Percentiles rank a stretch among this genome's conserved stretches.
Conservation (phyloP, 805 yeast genomes). For the Jamesozyma piceae region DNA sequence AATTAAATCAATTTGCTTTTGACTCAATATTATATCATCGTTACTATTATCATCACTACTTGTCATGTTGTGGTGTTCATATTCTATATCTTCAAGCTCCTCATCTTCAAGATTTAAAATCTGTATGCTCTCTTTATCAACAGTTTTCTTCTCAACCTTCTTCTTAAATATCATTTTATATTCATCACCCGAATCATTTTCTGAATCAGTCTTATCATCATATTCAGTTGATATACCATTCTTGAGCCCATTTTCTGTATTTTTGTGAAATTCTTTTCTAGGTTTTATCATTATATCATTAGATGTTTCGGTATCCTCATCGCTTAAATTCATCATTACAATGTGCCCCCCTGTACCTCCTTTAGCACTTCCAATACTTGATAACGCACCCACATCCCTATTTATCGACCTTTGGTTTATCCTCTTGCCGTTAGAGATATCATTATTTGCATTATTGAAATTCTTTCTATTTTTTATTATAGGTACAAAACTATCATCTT, state of each 20-base stretch:
- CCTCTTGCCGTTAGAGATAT: neutral
- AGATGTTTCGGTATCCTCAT: neutral
- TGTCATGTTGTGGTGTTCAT: neutral
- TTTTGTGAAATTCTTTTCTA: neutral
- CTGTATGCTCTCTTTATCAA: neutral
- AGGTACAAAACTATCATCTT: neutral
- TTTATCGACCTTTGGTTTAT: neutral
- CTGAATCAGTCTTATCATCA: neutral
- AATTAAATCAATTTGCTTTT: neutral
- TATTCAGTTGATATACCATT: neutral
- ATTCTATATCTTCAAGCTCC: conserved; percentile 2
- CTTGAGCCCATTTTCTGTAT: neutral
- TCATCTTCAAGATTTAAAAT: conserved; percentile 4
- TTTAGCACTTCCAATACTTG: neutral
- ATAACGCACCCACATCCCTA: neutral
- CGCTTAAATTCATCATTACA: neutral
- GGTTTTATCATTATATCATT: neutral
- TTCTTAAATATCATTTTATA: conserved; percentile 1
- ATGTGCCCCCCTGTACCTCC: neutral
- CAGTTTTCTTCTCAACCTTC: neutral
- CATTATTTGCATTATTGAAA: neutral
- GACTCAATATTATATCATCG: neutral
- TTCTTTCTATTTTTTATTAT: neutral
- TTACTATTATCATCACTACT: neutral
- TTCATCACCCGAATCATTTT: neutral